Base-by-base conservation (phyloP, 129 eudicot species). In the Helichrysum umbraculigerum region DNA sequence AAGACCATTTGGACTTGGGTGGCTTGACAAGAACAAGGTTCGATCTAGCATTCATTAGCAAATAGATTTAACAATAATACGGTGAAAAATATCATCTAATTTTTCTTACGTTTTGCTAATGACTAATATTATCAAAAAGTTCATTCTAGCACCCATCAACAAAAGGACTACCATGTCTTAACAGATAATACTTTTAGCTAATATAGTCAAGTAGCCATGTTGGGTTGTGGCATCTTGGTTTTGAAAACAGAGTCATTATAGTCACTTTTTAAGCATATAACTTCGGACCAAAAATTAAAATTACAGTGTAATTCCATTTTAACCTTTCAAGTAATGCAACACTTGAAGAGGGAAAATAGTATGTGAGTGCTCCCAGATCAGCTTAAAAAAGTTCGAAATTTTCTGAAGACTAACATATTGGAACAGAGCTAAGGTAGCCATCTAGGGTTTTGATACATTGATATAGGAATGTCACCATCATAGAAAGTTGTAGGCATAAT, bases 11-110 rank as follows among this genome's bases (percentile, higher is more conserved):
- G 93, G 93, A 77, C 82, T 89, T 50, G 93, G 99, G 25, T 94
- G 97, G 99, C 89, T 91, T 64, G 99, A 94, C 79, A 86, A 78
- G 81, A 86, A 84, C 83, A 94, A 94, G 97, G 99, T 94, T 60
- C 30, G 86, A 73, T 32, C 67, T 70, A 59, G 30, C 72, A 12
- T 47, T 29, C n/a, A n/a, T 42, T 64, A 75, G 32, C 32, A 6
- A 21, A 59, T 60, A 41, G 37, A 28, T 66, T 66, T 66, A 0
- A 35, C 9, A 6, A 0, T 32, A 29, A 4, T 7, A 64, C 5
- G 44, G 69, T 4, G 5, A 64, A 54, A 54, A 1, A 3, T 32
- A 19, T 52, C 76, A 30, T n/a, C 22, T 71, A 35, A n/a, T 52
- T 71, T n/a, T 7, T 15, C 64, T 7, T 32, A 32, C n/a, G 12